Conservation (phyloP, 768 basidiomycete genomes). For the Termitomyces sp. region DNA sequence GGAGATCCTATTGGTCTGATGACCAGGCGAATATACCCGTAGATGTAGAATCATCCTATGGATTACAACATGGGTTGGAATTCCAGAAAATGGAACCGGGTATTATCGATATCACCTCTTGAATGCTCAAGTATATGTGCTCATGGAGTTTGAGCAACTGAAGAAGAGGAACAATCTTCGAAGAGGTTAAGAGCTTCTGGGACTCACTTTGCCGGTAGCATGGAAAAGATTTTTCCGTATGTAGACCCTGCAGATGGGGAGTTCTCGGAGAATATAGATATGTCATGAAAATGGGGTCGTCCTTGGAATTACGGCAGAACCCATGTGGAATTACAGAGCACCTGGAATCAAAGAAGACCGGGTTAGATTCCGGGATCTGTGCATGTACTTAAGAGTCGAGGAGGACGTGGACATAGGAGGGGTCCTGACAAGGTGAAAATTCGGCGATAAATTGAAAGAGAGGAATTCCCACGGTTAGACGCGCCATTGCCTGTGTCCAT, state of each 20-base stretch:
- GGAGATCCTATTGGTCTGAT: slow-evolving; percentile 2
- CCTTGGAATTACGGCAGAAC: background rate
- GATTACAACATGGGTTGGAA: background rate
- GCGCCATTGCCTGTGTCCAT: slow-evolving; percentile 30
- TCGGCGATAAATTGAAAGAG: slow-evolving; percentile 26
- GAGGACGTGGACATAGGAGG: background rate
- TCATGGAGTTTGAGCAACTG: background rate
- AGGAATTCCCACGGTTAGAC: slow-evolving; percentile 33
- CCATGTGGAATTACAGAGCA: slow-evolving; percentile 7
- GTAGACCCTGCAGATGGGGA: slow-evolving; percentile 23
- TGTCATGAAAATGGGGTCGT: slow-evolving; percentile 35
- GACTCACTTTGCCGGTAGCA: background rate
- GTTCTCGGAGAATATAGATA: slow-evolving; percentile 28
- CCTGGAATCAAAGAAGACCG: slow-evolving; percentile 8
- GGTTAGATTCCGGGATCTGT: slow-evolving; percentile 2
- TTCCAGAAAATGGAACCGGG: background rate
- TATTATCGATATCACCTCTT: background rate
- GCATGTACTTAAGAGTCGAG: slow-evolving; percentile 7
- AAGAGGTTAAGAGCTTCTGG: background rate
- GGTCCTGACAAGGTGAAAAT: slow-evolving; percentile 25
- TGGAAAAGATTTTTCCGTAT: slow-evolving; percentile 3
- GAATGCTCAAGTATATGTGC: background rate
- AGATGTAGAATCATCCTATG: background rate
- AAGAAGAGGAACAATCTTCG: background rate
- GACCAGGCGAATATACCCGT: background rate